These are phyloP conservation scores for Geotrichum carabidarum DNA, from an alignment of 1,139 yeast genomes.

Conservation along the genomic window DNA sequence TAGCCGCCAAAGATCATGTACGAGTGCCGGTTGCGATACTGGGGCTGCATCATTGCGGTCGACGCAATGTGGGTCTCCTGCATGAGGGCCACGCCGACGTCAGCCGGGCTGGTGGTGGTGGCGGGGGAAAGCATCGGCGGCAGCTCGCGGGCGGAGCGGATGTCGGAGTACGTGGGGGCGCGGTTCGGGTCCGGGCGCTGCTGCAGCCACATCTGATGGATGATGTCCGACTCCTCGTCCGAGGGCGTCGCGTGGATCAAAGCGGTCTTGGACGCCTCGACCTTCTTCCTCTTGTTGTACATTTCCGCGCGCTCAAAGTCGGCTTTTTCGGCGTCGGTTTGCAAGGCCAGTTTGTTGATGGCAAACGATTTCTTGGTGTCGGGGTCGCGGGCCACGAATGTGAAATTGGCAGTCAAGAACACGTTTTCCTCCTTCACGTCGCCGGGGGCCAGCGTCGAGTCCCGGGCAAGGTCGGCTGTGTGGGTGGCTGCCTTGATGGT, in stretches of 20 bases:
- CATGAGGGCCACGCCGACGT: slow-evolving; percentile 46
- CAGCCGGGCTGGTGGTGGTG: neutral
- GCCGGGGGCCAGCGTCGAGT: slow-evolving; percentile 35
- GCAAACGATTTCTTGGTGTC: slow-evolving; percentile 82
- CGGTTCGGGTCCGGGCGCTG: slow-evolving; percentile 37
- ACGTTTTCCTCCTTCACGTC: slow-evolving; percentile 47
- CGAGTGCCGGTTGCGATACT: slow-evolving; percentile 87
- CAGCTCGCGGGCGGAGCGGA: slow-evolving; percentile 2
- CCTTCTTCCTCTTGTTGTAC: slow-evolving; percentile 77
- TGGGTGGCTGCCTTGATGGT: slow-evolving; percentile 82
- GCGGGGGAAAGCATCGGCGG: neutral
- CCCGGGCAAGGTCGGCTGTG: slow-evolving; percentile 42
- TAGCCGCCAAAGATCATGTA: slow-evolving; percentile 95
- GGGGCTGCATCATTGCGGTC: slow-evolving; percentile 91
- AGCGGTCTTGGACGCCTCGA: slow-evolving; percentile 60
- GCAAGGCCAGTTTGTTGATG: slow-evolving; percentile 71
- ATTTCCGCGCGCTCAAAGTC: slow-evolving; percentile 87
- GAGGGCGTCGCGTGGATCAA: slow-evolving; percentile 56
- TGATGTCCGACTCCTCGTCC: slow-evolving; percentile 61
- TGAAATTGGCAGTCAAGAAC: slow-evolving; percentile 82
- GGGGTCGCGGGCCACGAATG: slow-evolving; percentile 93
- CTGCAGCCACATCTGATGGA: slow-evolving; percentile 65
- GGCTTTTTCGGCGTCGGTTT: slow-evolving; percentile 67
- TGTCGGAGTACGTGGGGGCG: slow-evolving; percentile 40
- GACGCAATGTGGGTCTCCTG: slow-evolving; percentile 64